Evolutionary conservation across 805 yeast species (phyloP).

Genomic region (Jamesozyma gamospora): DNA sequence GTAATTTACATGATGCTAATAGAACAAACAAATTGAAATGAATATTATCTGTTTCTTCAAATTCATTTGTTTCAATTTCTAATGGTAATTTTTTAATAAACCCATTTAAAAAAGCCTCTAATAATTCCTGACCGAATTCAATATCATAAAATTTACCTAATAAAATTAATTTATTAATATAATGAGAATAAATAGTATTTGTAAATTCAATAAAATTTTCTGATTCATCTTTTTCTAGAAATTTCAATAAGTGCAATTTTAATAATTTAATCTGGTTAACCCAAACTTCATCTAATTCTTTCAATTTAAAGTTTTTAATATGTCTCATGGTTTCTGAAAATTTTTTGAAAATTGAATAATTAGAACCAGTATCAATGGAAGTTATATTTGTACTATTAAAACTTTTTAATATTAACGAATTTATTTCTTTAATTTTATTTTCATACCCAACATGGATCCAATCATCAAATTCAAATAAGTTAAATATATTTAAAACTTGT

Average conservation of each 20-base stretch:
- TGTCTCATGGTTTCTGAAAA: slow-evolving; percentile 15
- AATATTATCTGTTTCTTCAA: slow-evolving; percentile 9
- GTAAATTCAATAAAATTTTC: slow-evolving; percentile 8
- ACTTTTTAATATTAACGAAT: slow-evolving; percentile 13
- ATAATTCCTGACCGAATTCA: slow-evolving; percentile 15
- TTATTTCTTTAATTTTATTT: slow-evolving; percentile 12
- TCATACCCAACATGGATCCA: slow-evolving; percentile 24
- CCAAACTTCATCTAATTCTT: slow-evolving; percentile 20
- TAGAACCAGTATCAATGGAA: slow-evolving; percentile 2
- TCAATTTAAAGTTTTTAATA: slow-evolving; percentile 13
- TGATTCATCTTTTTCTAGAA: slow-evolving; percentile 12
- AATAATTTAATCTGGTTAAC: slow-evolving; percentile 16
- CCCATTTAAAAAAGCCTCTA: slow-evolving; percentile 12
- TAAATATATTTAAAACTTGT: slow-evolving; percentile 19
- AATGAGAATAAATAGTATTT: slow-evolving; percentile 14
- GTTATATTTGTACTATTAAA: slow-evolving; percentile 15
- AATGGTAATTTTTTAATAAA: slow-evolving; percentile 12
- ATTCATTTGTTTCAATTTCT: slow-evolving; percentile 4
- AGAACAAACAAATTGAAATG: slow-evolving; percentile 21
- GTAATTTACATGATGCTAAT: slow-evolving; percentile 22
- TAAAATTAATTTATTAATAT: slow-evolving; percentile 22
- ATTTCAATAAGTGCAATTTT: slow-evolving; percentile 16
- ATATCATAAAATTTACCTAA: slow-evolving; percentile 21
- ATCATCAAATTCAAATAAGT: slow-evolving; percentile 21
- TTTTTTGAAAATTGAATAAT: slow-evolving; percentile 6